Conservation (phyloP, 2,329 filamentous ascomycete genomes). For the Fusarium equiseti region DNA sequence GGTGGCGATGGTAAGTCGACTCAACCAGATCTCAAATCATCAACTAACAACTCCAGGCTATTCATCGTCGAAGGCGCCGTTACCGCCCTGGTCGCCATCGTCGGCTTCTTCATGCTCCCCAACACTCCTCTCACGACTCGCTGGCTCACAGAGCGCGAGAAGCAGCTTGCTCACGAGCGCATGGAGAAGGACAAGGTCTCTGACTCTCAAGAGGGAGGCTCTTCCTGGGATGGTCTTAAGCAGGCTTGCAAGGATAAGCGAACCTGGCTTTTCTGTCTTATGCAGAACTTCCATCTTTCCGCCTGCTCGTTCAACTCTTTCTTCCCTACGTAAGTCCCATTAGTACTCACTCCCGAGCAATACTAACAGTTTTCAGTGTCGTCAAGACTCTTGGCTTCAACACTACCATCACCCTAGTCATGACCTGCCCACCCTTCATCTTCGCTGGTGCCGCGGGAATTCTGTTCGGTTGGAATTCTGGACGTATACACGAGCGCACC, state of each 20-base stretch:
- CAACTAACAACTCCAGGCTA: slow-evolving; percentile 35
- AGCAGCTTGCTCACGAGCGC: slow-evolving; percentile 60
- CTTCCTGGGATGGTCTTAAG: slow-evolving; percentile 61
- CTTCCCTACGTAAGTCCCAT: slow-evolving; percentile 52
- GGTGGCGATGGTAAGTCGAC: slow-evolving; percentile 67
- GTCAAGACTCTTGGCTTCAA: slow-evolving; percentile 63
- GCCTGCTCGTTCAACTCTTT: slow-evolving; percentile 63
- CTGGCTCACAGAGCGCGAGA: slow-evolving; percentile 60
- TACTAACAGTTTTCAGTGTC: slow-evolving; percentile 47
- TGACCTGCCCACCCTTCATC: slow-evolving; percentile 66
- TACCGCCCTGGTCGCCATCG: slow-evolving; percentile 48
- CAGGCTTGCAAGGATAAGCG: slow-evolving; percentile 63
- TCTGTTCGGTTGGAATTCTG: slow-evolving; percentile 62
- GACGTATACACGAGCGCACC: slow-evolving; percentile 60
- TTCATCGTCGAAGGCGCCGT: slow-evolving; percentile 68
- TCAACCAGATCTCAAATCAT: accelerated
- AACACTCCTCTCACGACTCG: slow-evolving; percentile 60
- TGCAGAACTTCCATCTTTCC: slow-evolving; percentile 68
- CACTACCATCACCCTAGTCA: slow-evolving; percentile 62
- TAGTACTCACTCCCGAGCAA: accelerated
- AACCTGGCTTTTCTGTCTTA: slow-evolving; percentile 65
- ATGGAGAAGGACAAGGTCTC: slow-evolving; percentile 65
- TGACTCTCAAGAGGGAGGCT: slow-evolving; percentile 54
- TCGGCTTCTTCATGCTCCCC: slow-evolving; percentile 51
- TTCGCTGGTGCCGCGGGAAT: slow-evolving; percentile 62